phyloP scores from a whole-genome alignment of 208 protist genomes.

The Leishmania arabica region DNA sequence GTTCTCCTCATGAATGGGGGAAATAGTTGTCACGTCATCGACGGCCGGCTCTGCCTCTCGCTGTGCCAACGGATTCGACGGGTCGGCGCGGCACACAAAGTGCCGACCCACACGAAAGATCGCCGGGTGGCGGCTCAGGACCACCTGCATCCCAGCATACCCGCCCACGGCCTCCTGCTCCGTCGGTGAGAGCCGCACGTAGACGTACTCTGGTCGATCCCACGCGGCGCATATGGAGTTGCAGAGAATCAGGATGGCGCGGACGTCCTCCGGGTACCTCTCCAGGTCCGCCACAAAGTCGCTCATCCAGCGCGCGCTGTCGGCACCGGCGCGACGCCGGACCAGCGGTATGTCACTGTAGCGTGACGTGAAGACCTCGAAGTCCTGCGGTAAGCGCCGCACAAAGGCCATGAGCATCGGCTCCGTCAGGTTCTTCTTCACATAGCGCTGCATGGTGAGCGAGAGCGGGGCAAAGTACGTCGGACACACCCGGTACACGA shows the following conservation, averaged over 20 bases:
- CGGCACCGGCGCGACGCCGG: conserved; percentile 61
- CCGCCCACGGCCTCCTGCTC: conserved; percentile 59
- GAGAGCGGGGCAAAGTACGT: conserved; percentile 72
- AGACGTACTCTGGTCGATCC: conserved; percentile 86
- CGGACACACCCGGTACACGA: conserved; percentile 74
- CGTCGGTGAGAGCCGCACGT: conserved; percentile 55
- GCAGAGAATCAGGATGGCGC: conserved; percentile 54
- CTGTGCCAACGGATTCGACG: conserved; percentile 57
- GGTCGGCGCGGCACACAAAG: conserved; percentile 76
- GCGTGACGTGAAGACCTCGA: conserved; percentile 56
- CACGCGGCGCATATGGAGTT: conserved; percentile 58
- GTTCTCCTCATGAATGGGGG: conserved; percentile 65
- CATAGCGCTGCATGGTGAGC: conserved; percentile 79
- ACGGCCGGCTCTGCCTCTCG: conserved; percentile 49
- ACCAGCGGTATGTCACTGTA: conserved; percentile 62
- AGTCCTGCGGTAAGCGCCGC: conserved; percentile 44
- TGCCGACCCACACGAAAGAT: conserved; percentile 70
- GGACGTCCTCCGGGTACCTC: conserved; percentile 69
- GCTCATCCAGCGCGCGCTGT: conserved; percentile 67
- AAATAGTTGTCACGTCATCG: conserved; percentile 48
- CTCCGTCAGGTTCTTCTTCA: conserved; percentile 74
- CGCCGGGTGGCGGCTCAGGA: conserved; percentile 63
- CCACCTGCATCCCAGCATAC: conserved; percentile 58
- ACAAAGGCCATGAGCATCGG: conserved; percentile 40
- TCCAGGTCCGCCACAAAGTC: conserved; percentile 72